A percentile compares a stretch with the other conserved stretches of the same genome.
Conservation (phyloP, 2,329 filamentous ascomycete species). For the Diaporthe ilicicola region DNA sequence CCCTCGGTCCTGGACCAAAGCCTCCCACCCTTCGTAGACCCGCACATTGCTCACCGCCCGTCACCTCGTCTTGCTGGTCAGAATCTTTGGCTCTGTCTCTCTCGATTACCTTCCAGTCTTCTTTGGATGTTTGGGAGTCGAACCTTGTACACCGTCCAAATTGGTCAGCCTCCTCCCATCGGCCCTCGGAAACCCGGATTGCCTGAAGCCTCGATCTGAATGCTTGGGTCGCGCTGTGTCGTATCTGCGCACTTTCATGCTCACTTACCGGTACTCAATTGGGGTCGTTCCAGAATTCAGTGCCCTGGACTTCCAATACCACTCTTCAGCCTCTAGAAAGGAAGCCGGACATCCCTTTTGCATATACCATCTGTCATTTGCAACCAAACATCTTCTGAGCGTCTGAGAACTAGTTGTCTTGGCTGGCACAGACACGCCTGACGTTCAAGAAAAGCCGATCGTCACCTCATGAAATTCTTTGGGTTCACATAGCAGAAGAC, state of each 20-base stretch:
- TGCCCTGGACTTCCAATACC: background rate
- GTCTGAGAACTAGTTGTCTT: slow-evolving; percentile 1
- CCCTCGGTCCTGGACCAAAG: background rate
- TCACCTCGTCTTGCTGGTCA: background rate
- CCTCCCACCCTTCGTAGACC: background rate
- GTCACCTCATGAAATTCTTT: background rate
- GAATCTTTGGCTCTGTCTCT: background rate
- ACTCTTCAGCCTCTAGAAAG: background rate
- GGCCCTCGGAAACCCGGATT: background rate
- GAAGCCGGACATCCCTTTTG: background rate
- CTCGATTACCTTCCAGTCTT: background rate
- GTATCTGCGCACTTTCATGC: slow-evolving; percentile 9
- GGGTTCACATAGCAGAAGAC: background rate
- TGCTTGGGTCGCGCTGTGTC: background rate
- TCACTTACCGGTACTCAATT: background rate
- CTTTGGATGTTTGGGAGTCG: background rate
- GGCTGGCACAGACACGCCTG: slow-evolving; percentile 11
- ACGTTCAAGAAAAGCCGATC: background rate
- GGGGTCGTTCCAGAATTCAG: background rate
- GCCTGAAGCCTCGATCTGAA: background rate
- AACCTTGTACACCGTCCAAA: background rate
- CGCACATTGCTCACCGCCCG: background rate
- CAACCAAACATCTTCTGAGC: background rate
- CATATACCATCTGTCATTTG: background rate
- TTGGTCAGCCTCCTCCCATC: background rate